A percentile compares a stretch with the other conserved stretches of the same genome.
Conservation (phyloP, 2,329 filamentous ascomycete genomes). For the Exophiala dermatitidis region DNA sequence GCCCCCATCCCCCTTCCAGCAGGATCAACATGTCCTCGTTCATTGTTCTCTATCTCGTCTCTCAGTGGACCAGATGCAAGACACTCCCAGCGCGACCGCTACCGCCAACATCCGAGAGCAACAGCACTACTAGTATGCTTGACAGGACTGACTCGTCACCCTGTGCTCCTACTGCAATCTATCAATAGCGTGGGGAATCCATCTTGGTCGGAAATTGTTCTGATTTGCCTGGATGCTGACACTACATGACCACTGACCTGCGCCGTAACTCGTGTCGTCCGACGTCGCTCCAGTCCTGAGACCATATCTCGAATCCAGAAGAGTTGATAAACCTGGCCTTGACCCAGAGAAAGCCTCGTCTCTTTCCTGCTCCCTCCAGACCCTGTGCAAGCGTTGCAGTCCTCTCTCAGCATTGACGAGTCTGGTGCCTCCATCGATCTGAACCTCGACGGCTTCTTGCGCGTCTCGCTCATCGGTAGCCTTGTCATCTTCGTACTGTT, state of each 20-base stretch:
- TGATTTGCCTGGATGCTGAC: conserved; percentile 1
- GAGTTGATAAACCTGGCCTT: conserved; percentile 11
- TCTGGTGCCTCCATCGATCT: conserved; percentile 6
- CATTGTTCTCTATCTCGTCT: background rate
- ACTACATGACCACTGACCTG: background rate
- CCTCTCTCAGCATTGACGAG: conserved; percentile 3
- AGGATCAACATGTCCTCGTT: background rate
- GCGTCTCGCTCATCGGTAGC: background rate
- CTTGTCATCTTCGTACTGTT: background rate
- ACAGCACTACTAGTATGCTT: background rate
- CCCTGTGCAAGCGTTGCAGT: conserved; percentile 5
- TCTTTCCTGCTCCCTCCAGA: conserved; percentile 5
- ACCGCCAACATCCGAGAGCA: background rate
- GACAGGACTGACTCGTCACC: background rate
- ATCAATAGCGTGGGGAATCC: conserved; percentile 18
- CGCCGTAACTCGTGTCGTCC: conserved; percentile 6
- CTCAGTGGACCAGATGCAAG: conserved; percentile 6
- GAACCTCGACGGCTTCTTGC: background rate
- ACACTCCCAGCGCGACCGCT: background rate
- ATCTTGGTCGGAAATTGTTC: conserved; percentile 1
- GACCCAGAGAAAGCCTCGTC: background rate
- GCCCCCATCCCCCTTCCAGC: background rate
- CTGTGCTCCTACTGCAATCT: conserved; percentile 5
- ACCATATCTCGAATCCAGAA: background rate
- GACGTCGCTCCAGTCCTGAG: conserved; percentile 6